Evolutionary conservation across 805 yeast genomes (phyloP).

Genomic region (Candida xiaguanensis): DNA sequence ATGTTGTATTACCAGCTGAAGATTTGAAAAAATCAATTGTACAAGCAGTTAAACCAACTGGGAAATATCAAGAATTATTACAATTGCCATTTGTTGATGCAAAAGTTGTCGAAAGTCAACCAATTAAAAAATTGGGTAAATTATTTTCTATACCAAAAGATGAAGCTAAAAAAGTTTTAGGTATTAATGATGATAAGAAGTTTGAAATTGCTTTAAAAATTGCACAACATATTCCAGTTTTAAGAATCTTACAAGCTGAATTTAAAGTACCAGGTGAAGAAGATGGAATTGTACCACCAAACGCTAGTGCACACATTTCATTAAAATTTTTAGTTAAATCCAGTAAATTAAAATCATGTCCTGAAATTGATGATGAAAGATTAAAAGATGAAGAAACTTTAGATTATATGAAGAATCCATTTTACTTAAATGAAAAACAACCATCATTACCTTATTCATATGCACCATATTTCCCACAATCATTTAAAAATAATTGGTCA

Average conservation of each 20-base stretch:
- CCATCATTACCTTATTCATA: conserved; percentile 65
- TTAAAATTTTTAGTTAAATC: conserved; percentile 75
- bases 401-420: conserved; percentile 71
- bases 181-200: conserved; percentile 44
- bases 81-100: conserved; percentile 77
- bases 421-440: conserved; percentile 57
- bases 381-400: conserved; percentile 57
- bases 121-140: conserved; percentile 62
- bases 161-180: conserved; percentile 54
- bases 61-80: conserved; percentile 57
- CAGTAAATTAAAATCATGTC: conserved; percentile 60
- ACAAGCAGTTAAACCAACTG: conserved; percentile 66
- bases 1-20: conserved; percentile 54
- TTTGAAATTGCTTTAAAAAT: conserved; percentile 48
- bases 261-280: conserved; percentile 87
- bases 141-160: conserved; percentile 56
- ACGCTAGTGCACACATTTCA: conserved; percentile 67
- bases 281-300: conserved; percentile 54
- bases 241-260: conserved; percentile 64
- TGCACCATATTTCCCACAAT: conserved; percentile 74
- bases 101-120: conserved; percentile 37
- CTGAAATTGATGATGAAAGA: conserved; percentile 37
- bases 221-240: conserved; percentile 63
- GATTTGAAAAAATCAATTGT: conserved; percentile 68
- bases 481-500: conserved; percentile 52